Evolutionary conservation across 108 stramenopile genomes (phyloP).

Genomic region (Skeletonema potamos): DNA sequence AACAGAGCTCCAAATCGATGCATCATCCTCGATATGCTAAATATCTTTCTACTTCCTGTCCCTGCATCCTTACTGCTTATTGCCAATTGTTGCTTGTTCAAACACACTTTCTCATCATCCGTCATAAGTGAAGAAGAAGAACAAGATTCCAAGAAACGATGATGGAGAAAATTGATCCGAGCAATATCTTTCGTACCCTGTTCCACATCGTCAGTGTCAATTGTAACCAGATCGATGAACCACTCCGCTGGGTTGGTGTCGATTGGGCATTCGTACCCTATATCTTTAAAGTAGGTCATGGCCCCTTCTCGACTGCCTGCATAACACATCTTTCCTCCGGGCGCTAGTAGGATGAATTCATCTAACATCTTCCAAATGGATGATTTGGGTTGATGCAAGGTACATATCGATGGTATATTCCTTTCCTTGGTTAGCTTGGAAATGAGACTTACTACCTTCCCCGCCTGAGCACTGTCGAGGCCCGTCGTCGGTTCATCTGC

Average conservation of each 20-base stretch:
- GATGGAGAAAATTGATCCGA: constrained; percentile 55
- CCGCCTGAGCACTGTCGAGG: constrained; percentile 68
- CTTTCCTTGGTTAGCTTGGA: constrained; percentile 47
- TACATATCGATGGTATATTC: constrained; percentile 65
- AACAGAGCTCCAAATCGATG: constrained; percentile 63
- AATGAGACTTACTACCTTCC: constrained; percentile 66
- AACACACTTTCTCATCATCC: constrained; percentile 4
- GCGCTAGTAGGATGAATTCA: constrained; percentile 64
- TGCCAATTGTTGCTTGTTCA: constrained; percentile 1
- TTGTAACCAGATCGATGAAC: constrained; percentile 78
- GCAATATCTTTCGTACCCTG: constrained; percentile 48
- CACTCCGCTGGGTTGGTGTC: constrained; percentile 88
- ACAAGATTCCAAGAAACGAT: constrained; percentile 36
- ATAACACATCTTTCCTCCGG: constrained; percentile 76
- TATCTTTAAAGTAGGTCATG: constrained; percentile 55
- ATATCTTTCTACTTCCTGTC: constrained; percentile 16
- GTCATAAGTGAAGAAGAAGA: not conserved
- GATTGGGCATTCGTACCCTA: constrained; percentile 68
- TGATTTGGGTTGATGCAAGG: constrained; percentile 77
- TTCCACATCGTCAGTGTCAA: constrained; percentile 65
- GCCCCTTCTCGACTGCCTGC: constrained; percentile 52
- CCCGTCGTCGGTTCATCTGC: constrained; percentile 88
- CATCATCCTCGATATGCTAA: constrained; percentile 4
- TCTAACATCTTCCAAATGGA: constrained; percentile 72
- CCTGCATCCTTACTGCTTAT: not conserved